These are phyloP conservation scores for Botryotinia convoluta DNA, from an alignment of 2,329 filamentous ascomycete genomes.

Conservation along the genomic window DNA sequence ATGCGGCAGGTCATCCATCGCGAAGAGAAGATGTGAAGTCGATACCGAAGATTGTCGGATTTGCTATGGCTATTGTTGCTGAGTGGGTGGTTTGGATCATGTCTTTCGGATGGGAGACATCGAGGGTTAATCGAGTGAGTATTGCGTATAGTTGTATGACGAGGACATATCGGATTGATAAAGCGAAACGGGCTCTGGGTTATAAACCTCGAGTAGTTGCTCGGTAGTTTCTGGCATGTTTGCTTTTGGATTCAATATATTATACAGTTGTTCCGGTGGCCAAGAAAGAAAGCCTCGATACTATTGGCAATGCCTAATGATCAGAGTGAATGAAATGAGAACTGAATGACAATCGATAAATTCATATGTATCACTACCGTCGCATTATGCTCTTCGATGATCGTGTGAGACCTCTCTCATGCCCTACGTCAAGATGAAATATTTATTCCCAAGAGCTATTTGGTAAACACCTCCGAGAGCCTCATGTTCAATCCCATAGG, in stretches of 20 bases:
- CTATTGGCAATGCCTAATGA: background rate
- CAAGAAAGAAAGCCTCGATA: background rate
- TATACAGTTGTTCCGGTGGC: background rate
- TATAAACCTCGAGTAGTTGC: background rate
- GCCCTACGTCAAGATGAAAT: too few species aligned
- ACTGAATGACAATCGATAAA: background rate
- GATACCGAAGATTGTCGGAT: constrained; percentile 19
- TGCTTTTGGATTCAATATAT: background rate
- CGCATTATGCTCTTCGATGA: background rate
- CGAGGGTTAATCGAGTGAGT: background rate
- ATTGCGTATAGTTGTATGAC: background rate
- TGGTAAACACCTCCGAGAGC: background rate
- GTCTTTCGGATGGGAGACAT: constrained; percentile 16
- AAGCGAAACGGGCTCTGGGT: background rate
- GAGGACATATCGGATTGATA: background rate
- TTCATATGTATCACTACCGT: background rate
- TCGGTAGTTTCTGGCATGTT: background rate
- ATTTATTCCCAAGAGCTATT: background rate
- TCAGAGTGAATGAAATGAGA: background rate
- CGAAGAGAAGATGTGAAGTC: constrained; percentile 17
- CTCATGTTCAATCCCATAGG: background rate
- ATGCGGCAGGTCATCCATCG: constrained; percentile 17
- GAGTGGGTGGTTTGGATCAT: constrained; percentile 26
- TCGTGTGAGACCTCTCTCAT: background rate
- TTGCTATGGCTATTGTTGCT: constrained; percentile 21